Base-by-base conservation (phyloP, 495 filamentous ascomycete genomes). In the Neurospora sp. region DNA sequence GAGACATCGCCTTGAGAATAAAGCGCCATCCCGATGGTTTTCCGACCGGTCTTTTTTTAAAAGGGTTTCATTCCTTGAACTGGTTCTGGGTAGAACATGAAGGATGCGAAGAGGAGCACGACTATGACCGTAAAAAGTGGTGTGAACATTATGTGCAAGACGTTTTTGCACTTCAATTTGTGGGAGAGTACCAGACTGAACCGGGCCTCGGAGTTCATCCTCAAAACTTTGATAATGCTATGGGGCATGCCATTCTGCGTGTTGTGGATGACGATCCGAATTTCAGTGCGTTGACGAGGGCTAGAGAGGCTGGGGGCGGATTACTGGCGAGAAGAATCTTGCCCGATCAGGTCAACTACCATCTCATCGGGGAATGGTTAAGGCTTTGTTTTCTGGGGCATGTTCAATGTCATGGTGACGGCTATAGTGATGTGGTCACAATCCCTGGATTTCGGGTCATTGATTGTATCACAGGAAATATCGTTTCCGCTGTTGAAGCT, bases 41-140 rank as follows among this genome's bases (percentile, higher is more conserved):
- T 7, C 23, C 0, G 48, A 14, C 1, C 0, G 23, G 12, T 3
- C 5, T 3, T 62, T 0, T 3, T 0, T 8, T 62, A 0, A 8
- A 4, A 27, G 48, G 20, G 2, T 35, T 35, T 1, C 54, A 62
- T 62, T 62, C 54, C 54, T 35, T 62, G 54, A 6, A 1, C 5
- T 4, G 40, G 14, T 16, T 41, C 40, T 1, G 4, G 5, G 16
- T 41, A 14, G 6, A 16, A 1, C 40, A 41, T 41, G 12, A 14
- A 41, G 40, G n/a, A n/a, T n/a, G n/a, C n/a, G n/a, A n/a, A n/a
- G n/a, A n/a, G n/a, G n/a, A n/a, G n/a, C n/a, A n/a, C n/a, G n/a
- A n/a, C n/a, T n/a, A n/a, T n/a, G n/a, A n/a, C n/a, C n/a, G n/a
- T n/a, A n/a, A n/a, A n/a, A n/a, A n/a, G n/a, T n/a, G n/a, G n/a